Evolutionary conservation across 139 green algal genomes (phyloP), one percentile per base, ranked within the genome.

Genomic region (Picochlorum sp.): DNA sequence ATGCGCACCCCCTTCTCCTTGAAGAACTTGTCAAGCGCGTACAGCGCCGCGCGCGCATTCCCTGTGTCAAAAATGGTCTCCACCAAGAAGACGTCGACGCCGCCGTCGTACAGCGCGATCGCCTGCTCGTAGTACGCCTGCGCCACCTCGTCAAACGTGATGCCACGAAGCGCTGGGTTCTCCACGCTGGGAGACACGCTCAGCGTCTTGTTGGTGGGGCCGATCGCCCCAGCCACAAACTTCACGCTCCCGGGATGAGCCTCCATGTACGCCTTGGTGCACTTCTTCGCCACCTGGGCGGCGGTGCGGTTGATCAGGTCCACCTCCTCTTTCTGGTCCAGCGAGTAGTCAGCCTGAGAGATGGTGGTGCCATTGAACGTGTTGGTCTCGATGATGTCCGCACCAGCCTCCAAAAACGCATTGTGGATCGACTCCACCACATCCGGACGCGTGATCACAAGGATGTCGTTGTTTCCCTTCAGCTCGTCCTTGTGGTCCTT

Each of bases 51-150:
- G 80, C 96, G 96, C 60, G 92, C 88, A 70, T 98, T 98, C 15
- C 95, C 78, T 9, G 92, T 98, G 82, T 98, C 92, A 61, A 98
- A 98, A 79, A 98, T 98, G 37, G 92, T 98, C 82, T 98, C 92
- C 62, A 98, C 90, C 62, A 98, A 74, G 67, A 98, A 90, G 73
- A 98, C 20, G 76, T 98, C 92, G 26, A 95, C 86, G 20, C 92
- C 92, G 20, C 89, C 92, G 34, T 88, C 88, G 28, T 88, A 78
- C 75, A 98, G 81, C 3, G 77, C 90, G 49, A 81, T 66, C 9
- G 81, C 76, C 82, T n/a, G n/a, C n/a, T n/a, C n/a, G n/a, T n/a
- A n/a, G n/a, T n/a, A n/a, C n/a, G n/a, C n/a, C n/a, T n/a, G n/a
- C n/a, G n/a, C n/a, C n/a, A n/a, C n/a, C n/a, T n/a, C n/a, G n/a